Percentiles rank a stretch among this genome's conserved stretches.
phyloP scores from a whole-genome alignment of 352 stramenopile genomes.

The Phytophthora pluvialis region DNA sequence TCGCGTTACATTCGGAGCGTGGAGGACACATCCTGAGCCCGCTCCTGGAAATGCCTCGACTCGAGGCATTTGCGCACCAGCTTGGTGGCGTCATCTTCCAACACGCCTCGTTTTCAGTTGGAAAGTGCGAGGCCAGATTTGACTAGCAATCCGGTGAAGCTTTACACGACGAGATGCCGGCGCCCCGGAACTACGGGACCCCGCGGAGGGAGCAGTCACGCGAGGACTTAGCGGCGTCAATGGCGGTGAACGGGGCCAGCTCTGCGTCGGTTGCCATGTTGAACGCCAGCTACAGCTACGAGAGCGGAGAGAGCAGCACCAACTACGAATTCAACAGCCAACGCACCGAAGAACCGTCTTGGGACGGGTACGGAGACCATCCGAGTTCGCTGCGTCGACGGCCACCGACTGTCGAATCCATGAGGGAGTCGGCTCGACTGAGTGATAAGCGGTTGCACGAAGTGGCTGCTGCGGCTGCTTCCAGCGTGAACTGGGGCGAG shows the following conservation, averaged over 20 bases:
- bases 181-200: conserved; percentile 12
- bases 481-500: conserved; percentile 42
- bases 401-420: conserved; percentile 16
- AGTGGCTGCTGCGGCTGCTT: conserved; percentile 33
- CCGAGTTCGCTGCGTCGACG: conserved; percentile 21
- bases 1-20: conserved; percentile 35
- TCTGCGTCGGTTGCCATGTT: conserved; percentile 32
- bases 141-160: background rate
- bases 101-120: conserved; percentile 10
- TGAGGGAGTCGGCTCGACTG: conserved; percentile 31
- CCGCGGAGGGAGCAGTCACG: conserved; percentile 7
- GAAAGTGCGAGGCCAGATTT: conserved; percentile 2
- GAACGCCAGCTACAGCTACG: conserved; percentile 37
- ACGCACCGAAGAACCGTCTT: conserved; percentile 27
- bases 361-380: conserved; percentile 15
- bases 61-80: conserved; percentile 3
- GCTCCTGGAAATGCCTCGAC: conserved; percentile 13
- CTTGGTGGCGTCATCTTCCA: conserved; percentile 19
- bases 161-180: conserved; percentile 14
- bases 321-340: conserved; percentile 28
- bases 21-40: conserved; percentile 30
- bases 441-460: conserved; percentile 52
- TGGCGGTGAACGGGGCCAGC: conserved; percentile 20
- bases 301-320: conserved; percentile 30
- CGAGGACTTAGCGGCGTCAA: conserved; percentile 18